Base-by-base conservation (phyloP, 2,329 filamentous ascomycete species). In the Raffaelea ambrosiae region DNA sequence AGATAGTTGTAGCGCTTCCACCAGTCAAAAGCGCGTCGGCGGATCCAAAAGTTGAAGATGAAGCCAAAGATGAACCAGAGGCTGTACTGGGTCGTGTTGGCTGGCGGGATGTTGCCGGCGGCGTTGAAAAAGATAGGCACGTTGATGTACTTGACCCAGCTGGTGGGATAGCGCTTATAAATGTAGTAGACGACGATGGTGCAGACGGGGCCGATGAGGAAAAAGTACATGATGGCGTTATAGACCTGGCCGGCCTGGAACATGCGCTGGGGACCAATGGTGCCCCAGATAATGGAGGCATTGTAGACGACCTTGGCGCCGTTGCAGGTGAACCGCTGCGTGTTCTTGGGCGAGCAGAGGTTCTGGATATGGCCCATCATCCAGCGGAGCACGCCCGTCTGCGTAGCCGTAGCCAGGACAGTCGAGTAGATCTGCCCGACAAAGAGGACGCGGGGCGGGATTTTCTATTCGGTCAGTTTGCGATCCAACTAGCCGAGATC, bases 381-480 rank as follows among this genome's bases (percentile, higher is more conserved):
- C 57, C 71, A 72, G 52, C 70, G 69, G 44, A 72, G 59, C 5
- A 51, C 49, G 14, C 49, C 49, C 5, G 42, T 43, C 38, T 51
- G 49, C n/a, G 49, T 47, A 23, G 77, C 64, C 1, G 70, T 75
- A 43, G 71, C 73, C 19, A 77, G 61, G 19, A 80, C 63, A 3
- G 75, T 81, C 31, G 77, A 76, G 10, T 74, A 63, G 57, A 81
- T 75, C 60, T 82, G 78, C 1, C 76, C 77, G 20, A 67, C 62
- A 54, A 82, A 83, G 3, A 77, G 76, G 26, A 79, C 71, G 11
- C 74, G 71, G 0, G 79, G 79, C 5, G 79, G 77, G 18, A 82
- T 78, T 64, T 49, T 55, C 51, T 63, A 59, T 29, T 7, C 26
- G 26, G 26, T 29, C 26, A 29, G 26, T 29, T 7, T 29, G 26